Percentiles rank a stretch among this genome's conserved stretches.
Conservation (phyloP, 2,329 filamentous ascomycete genomes). For the Talaromyces funiculosus region DNA sequence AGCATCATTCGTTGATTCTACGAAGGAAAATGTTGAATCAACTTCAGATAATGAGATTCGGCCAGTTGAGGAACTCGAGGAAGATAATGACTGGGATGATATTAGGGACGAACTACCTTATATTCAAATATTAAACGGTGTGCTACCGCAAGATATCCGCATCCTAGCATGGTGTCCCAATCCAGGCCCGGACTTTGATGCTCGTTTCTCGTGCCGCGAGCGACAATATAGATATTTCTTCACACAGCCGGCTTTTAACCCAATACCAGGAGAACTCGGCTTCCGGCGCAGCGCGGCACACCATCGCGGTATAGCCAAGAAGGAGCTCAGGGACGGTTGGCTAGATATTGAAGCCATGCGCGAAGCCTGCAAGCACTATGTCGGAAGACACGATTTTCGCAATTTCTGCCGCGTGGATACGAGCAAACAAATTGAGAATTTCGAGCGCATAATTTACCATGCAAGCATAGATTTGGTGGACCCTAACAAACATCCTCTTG, state of each 20-base stretch:
- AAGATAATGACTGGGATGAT: slow-evolving; percentile 52
- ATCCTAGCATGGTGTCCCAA: slow-evolving; percentile 88
- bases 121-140: slow-evolving; percentile 72
- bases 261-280: slow-evolving; percentile 53
- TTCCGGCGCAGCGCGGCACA: slow-evolving; percentile 32
- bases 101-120: slow-evolving; percentile 80
- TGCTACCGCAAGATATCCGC: slow-evolving; percentile 84
- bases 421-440: slow-evolving; percentile 82
- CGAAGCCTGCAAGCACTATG: slow-evolving; percentile 69
- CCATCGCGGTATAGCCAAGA: slow-evolving; percentile 19
- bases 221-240: slow-evolving; percentile 96
- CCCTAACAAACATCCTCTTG: slow-evolving; percentile 47
- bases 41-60: slow-evolving; percentile 26
- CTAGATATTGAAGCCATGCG: slow-evolving; percentile 85
- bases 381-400: slow-evolving; percentile 86
- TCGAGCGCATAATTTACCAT: slow-evolving; percentile 70
- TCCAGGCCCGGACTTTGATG: slow-evolving; percentile 74
- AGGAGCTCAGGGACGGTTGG: slow-evolving; percentile 60
- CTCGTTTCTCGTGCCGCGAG: slow-evolving; percentile 87
- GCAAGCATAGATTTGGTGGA: slow-evolving; percentile 69
- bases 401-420: slow-evolving; percentile 96
- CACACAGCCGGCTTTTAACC: slow-evolving; percentile 81
- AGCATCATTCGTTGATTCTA: slow-evolving; percentile 15
- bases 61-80: background rate
- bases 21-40: slow-evolving; percentile 1